phyloP scores from a whole-genome alignment of 1,284 basidiomycete species.

The Cryptococcus maquisensis region DNA sequence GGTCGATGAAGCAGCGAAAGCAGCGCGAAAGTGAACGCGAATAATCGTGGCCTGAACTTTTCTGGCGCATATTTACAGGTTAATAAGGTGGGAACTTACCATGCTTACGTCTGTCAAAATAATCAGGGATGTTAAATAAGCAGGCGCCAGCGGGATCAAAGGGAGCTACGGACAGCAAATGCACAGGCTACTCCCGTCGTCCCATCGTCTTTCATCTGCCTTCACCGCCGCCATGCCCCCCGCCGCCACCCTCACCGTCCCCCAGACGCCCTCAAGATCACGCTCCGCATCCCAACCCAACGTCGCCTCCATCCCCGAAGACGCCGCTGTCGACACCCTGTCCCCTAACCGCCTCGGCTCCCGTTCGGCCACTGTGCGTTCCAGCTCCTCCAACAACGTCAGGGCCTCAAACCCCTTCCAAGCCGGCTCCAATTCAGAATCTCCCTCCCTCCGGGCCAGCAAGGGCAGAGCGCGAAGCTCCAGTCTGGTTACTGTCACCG shows the following conservation, averaged over 20 bases:
- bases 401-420: neutral
- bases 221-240: constrained; percentile 17
- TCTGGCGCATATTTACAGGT: no score
- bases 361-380: constrained; percentile 14
- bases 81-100: no score
- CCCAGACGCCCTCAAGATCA: constrained; percentile 30
- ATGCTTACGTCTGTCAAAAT: no score
- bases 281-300: constrained; percentile 44
- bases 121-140: no score
- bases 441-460: neutral
- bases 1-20: no score
- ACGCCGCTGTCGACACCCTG: constrained; percentile 27
- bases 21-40: no score
- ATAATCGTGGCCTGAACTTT: no score
- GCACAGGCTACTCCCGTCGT: no score
- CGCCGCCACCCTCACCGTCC: constrained; percentile 28
- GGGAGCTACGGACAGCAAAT: no score
- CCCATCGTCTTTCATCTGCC: neutral
- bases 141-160: no score
- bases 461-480: constrained; percentile 65
- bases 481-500: constrained; percentile 82
- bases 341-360: constrained; percentile 10
- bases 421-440: neutral
- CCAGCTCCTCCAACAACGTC: constrained; percentile 24
- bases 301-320: constrained; percentile 27